Conservation (phyloP, 2,329 filamentous ascomycete genomes). For the Aspergillus sergii region DNA sequence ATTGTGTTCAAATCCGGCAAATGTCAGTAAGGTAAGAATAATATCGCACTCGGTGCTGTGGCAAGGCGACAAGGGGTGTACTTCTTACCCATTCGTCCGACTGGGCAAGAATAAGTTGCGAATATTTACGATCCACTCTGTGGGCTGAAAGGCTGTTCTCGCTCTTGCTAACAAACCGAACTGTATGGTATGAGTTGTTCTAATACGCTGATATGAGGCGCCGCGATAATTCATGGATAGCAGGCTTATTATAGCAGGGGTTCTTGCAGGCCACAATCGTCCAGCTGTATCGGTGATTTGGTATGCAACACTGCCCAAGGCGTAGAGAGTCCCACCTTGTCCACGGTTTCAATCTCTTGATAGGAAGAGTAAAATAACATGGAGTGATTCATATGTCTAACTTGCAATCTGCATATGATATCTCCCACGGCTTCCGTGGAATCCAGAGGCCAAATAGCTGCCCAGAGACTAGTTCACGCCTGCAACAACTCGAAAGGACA, state of each 20-base stretch:
- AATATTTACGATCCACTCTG: not conserved
- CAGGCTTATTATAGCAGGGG: not conserved
- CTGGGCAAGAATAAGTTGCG: not conserved
- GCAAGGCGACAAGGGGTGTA: not conserved
- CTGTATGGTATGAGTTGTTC: not conserved
- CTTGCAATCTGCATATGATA: not conserved
- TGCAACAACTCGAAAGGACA: not conserved
- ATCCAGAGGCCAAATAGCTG: not conserved
- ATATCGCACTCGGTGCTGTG: not conserved
- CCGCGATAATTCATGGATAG: not conserved
- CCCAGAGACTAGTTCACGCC: not conserved
- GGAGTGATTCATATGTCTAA: not conserved
- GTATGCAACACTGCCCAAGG: not conserved
- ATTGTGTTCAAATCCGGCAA: not conserved
- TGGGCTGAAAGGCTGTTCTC: not conserved
- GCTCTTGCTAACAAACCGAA: not conserved
- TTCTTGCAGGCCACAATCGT: not conserved
- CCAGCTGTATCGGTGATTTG: not conserved
- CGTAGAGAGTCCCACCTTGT: too few species aligned
- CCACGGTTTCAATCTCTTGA: not conserved
- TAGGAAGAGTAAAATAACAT: not conserved
- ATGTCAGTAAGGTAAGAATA: not conserved
- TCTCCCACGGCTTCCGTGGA: not conserved
- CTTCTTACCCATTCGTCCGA: not conserved
- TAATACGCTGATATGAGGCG: not conserved